These are phyloP conservation scores for Chamaenerion angustifolium DNA, from an alignment of 345 rosid genomes.

Conservation along the genomic window DNA sequence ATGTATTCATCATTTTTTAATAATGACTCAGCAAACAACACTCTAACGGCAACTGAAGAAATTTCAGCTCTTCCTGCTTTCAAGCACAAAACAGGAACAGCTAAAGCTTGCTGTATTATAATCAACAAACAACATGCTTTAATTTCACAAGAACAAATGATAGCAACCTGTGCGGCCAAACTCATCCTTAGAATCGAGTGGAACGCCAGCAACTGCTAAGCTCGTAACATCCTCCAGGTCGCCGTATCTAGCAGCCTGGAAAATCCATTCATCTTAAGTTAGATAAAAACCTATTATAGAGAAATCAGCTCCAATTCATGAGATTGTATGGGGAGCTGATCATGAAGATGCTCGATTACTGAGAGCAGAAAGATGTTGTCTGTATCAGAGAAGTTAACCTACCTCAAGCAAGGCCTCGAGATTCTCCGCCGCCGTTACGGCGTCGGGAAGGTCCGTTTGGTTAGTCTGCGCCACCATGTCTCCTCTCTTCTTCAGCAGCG, in stretches of 20 bases:
- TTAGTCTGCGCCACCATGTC: constrained; percentile 30
- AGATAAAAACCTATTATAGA: background rate
- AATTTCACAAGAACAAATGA: background rate
- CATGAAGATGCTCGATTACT: background rate
- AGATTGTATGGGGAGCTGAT: background rate
- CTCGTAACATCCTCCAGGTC: constrained; percentile 57
- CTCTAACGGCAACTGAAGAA: background rate
- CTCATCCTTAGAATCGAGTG: constrained; percentile 69
- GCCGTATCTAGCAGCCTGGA: constrained; percentile 88
- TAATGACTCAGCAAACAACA: too few relatives aligned
- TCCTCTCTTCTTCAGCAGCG: background rate
- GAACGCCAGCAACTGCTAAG: constrained; percentile 47
- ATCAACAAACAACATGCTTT: background rate
- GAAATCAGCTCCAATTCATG: background rate
- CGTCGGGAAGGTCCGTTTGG: constrained; percentile 9
- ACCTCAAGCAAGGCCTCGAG: constrained; percentile 61
- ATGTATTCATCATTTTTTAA: too few relatives aligned
- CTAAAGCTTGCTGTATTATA: too few relatives aligned
- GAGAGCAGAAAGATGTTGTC: background rate
- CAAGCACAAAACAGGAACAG: too few relatives aligned
- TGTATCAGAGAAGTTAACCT: background rate
- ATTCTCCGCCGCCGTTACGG: constrained; percentile 20
- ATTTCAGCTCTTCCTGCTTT: too few relatives aligned
- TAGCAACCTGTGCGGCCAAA: constrained; percentile 63
- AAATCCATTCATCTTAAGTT: background rate